phyloP scores from a whole-genome alignment of 441 rosid genomes.

The Gossypium schwendimanii region DNA sequence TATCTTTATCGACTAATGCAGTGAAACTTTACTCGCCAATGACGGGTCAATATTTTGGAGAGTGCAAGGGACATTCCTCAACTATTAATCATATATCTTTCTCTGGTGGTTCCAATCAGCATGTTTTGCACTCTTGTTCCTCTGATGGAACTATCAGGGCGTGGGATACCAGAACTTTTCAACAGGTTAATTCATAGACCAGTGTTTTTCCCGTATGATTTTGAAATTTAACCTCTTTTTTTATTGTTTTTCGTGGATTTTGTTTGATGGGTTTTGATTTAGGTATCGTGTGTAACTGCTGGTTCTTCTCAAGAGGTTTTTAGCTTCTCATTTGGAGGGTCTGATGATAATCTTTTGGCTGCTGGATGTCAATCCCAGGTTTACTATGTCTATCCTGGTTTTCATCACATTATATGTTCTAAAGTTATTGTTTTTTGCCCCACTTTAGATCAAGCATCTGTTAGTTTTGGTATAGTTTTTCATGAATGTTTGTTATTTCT shows the following conservation, averaged over 20 bases:
- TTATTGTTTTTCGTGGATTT: neutral
- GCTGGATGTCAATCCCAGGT: slow-evolving; percentile 89
- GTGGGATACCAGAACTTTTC: slow-evolving; percentile 83
- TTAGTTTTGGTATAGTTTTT: neutral
- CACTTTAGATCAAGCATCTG: neutral
- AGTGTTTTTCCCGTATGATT: neutral
- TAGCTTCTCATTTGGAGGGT: slow-evolving; percentile 77
- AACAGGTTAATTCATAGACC: slow-evolving; percentile 36
- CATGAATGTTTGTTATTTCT: neutral
- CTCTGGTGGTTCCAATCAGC: slow-evolving; percentile 49
- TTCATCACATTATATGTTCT: neutral
- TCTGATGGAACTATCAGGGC: slow-evolving; percentile 75
- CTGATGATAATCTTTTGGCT: slow-evolving; percentile 60
- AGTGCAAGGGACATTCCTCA: slow-evolving; percentile 64
- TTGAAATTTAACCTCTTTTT: neutral
- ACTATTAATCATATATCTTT: slow-evolving; percentile 68
- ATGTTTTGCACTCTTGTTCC: slow-evolving; percentile 70
- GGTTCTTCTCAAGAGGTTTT: slow-evolving; percentile 57
- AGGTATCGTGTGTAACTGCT: slow-evolving; percentile 56
- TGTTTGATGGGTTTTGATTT: slow-evolving; percentile 11
- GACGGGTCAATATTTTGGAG: slow-evolving; percentile 81
- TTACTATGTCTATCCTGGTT: neutral
- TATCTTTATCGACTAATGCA: slow-evolving; percentile 66
- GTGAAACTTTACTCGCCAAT: slow-evolving; percentile 80
- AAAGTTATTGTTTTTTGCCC: neutral